Evolutionary conservation across 306 rosid genomes (phyloP).

Genomic region (Albizia julibrissin): DNA sequence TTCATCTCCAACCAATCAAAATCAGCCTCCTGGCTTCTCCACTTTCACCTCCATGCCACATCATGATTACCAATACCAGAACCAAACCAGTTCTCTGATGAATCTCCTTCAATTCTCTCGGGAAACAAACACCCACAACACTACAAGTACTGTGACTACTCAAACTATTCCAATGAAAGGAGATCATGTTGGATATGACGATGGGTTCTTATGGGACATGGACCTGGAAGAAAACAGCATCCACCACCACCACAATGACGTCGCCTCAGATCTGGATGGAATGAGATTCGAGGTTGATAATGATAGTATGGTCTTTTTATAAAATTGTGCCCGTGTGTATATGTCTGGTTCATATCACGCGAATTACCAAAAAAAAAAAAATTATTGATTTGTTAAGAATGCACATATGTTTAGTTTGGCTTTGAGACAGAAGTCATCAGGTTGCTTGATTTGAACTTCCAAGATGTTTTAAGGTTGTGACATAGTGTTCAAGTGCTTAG

Average conservation of each 20-base stretch:
- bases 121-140: constrained; percentile 37
- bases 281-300: constrained; percentile 72
- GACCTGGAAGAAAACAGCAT: constrained; percentile 61
- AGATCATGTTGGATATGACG: constrained; percentile 55
- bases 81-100: constrained; percentile 47
- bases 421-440: constrained; percentile 35
- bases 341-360: constrained; percentile 22
- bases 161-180: constrained; percentile 46
- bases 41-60: constrained; percentile 53
- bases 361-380: constrained; percentile 24
- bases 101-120: constrained; percentile 60
- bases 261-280: constrained; percentile 53
- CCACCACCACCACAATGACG: constrained; percentile 41
- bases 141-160: constrained; percentile 2
- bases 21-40: constrained; percentile 46
- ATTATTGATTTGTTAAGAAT: constrained; percentile 39
- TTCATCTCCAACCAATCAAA: constrained; percentile 48
- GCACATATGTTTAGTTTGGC: constrained; percentile 38
- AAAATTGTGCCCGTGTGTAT: constrained; percentile 26
- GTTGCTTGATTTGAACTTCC: constrained; percentile 33
- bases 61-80: constrained; percentile 32
- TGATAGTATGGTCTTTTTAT: constrained; percentile 61
- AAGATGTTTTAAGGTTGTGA: constrained; percentile 31
- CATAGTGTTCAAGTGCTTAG: constrained; percentile 30
- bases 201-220: constrained; percentile 84